These are phyloP conservation scores for Sugiyamaella valdiviana DNA, from an alignment of 805 yeast genomes.

Conservation along the genomic window DNA sequence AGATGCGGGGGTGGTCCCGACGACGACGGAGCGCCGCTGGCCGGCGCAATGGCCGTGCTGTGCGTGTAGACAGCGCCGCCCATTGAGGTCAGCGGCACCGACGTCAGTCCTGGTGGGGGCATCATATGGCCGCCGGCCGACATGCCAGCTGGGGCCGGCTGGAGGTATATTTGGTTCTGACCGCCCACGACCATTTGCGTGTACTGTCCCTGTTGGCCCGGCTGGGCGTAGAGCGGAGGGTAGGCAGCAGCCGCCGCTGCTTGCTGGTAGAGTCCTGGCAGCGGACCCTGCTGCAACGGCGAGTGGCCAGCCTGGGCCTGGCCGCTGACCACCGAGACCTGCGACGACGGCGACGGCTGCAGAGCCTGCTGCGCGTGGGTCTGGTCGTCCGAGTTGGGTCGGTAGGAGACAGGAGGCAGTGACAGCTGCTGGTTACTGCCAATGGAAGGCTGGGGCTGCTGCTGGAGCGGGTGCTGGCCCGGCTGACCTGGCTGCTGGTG, in stretches of 20 bases:
- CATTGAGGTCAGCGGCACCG: not conserved
- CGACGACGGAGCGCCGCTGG: not conserved
- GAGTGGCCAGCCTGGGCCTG: not conserved
- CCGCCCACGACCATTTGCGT: not conserved
- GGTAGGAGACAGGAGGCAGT: slow-evolving; percentile 8
- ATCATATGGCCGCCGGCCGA: not conserved
- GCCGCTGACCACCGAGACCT: not conserved
- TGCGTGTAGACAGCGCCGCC: not conserved
- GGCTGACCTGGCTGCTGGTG: slow-evolving; percentile 13
- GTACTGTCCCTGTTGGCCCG: slow-evolving; percentile 4
- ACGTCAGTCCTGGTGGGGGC: not conserved
- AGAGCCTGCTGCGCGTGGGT: slow-evolving; percentile 1
- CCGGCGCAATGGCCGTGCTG: not conserved
- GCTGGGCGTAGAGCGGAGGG: slow-evolving; percentile 8
- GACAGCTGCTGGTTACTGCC: slow-evolving; percentile 4
- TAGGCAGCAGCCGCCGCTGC: slow-evolving; percentile 3
- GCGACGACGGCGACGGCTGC: slow-evolving; percentile 4
- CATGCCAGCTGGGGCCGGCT: not conserved
- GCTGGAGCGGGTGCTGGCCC: slow-evolving; percentile 7
- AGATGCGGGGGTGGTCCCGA: slow-evolving; percentile 22
- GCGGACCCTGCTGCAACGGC: slow-evolving; percentile 5
- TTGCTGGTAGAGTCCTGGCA: slow-evolving; percentile 8
- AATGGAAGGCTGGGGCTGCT: slow-evolving; percentile 5
- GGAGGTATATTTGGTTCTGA: not conserved
- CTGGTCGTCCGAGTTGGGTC: slow-evolving; percentile 8